Evolutionary conservation across 768 basidiomycete species (phyloP).

Genomic region (Lactarius hatsudake): DNA sequence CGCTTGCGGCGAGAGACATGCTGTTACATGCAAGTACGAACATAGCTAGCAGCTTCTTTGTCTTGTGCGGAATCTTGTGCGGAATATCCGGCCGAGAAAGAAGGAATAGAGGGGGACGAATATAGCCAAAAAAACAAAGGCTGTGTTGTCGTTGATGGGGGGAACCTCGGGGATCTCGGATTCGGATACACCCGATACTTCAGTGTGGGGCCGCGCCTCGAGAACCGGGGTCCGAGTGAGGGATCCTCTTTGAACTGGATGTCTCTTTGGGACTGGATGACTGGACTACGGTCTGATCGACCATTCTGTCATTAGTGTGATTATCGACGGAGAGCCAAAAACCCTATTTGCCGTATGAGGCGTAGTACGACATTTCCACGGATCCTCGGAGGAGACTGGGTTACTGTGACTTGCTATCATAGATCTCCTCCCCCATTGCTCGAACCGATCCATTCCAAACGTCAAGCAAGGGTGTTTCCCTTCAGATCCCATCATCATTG

Average conservation of each 20-base stretch:
- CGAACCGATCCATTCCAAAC: background rate
- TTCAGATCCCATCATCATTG: constrained; percentile 3
- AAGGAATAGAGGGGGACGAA: constrained; percentile 7
- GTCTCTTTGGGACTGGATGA: background rate
- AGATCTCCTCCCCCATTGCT: background rate
- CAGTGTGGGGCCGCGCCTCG: no score
- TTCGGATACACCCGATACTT: background rate
- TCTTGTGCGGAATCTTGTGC: background rate
- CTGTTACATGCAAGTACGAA: constrained; percentile 12
- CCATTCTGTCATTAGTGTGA: background rate
- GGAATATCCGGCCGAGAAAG: constrained; percentile 10
- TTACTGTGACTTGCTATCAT: background rate
- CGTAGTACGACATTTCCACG: background rate
- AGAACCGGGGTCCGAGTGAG: background rate
- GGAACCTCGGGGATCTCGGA: background rate
- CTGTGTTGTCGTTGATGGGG: background rate
- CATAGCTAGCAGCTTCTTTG: background rate
- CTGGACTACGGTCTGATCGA: background rate
- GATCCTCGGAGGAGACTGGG: background rate
- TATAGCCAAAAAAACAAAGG: background rate
- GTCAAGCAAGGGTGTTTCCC: background rate
- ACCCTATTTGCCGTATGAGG: background rate
- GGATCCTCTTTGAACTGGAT: background rate
- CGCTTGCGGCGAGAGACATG: constrained; percentile 29
- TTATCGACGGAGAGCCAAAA: background rate